Evolutionary conservation across 2,329 filamentous ascomycete genomes (phyloP).

Genomic region (Verticillium dahliae): DNA sequence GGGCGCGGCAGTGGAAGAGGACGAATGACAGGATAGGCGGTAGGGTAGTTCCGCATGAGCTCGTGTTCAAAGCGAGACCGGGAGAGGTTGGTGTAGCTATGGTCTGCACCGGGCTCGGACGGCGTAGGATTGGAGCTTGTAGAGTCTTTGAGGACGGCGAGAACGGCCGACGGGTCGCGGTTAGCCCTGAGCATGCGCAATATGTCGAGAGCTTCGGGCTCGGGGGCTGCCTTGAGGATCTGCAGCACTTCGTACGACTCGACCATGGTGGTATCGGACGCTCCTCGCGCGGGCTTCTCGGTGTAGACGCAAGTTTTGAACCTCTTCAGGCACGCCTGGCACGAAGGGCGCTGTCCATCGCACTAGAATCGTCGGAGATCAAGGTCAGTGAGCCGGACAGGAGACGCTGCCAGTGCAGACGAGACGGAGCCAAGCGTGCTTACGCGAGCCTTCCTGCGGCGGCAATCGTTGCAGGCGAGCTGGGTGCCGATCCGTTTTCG

Average conservation of each 20-base stretch:
- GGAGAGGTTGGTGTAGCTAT: not conserved
- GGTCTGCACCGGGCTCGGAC: not conserved
- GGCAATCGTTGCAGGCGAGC: slow-evolving; percentile 16
- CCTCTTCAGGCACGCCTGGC: slow-evolving; percentile 12
- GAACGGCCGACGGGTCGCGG: slow-evolving; percentile 12
- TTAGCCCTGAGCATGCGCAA: slow-evolving; percentile 15
- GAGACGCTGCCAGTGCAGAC: not conserved
- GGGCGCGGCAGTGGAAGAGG: slow-evolving; percentile 4
- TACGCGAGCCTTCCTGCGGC: slow-evolving; percentile 16
- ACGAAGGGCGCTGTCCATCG: slow-evolving; percentile 13
- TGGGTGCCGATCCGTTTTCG: slow-evolving; percentile 16
- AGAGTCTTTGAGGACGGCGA: slow-evolving; percentile 13
- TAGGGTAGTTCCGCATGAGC: slow-evolving; percentile 17
- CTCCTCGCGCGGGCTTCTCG: slow-evolving; percentile 6
- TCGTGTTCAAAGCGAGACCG: slow-evolving; percentile 13
- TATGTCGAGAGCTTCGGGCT: slow-evolving; percentile 11
- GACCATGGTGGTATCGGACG: not conserved
- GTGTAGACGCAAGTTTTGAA: slow-evolving; percentile 11
- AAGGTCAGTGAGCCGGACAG: not conserved
- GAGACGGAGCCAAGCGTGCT: slow-evolving; percentile 1
- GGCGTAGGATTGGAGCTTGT: not conserved
- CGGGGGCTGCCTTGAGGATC: slow-evolving; percentile 14
- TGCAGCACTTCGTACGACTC: slow-evolving; percentile 15
- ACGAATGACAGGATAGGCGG: slow-evolving; percentile 13
- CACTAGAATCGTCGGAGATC: slow-evolving; percentile 7